A percentile compares a stretch with the other conserved stretches of the same genome.
These are phyloP conservation scores for Penicillium sp. DNA, from an alignment of 2,329 filamentous ascomycete species.

Conservation along the genomic window DNA sequence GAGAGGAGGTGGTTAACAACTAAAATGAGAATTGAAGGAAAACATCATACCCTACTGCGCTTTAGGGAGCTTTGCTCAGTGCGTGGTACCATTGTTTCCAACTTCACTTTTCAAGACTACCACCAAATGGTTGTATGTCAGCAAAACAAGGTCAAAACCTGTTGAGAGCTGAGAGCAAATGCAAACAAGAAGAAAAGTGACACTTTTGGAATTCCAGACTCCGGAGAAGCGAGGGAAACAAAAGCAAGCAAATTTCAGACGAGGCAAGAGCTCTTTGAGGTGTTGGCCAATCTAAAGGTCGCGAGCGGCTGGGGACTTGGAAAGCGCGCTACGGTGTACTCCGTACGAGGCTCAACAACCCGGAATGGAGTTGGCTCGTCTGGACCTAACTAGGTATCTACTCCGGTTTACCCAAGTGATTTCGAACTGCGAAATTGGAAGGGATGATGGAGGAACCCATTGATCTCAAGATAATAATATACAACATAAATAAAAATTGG, in stretches of 20 bases:
- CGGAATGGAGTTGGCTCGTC: not conserved
- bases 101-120: slow-evolving; percentile 11
- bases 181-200: not conserved
- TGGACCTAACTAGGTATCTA: not conserved
- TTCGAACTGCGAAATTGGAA: not conserved
- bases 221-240: not conserved
- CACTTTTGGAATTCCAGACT: not conserved
- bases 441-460: not conserved
- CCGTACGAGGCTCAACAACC: not conserved
- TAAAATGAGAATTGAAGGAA: slow-evolving; percentile 19
- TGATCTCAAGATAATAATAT: not conserved
- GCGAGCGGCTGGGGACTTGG: not conserved
- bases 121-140: too few relatives aligned
- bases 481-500: not conserved
- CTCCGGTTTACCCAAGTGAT: not conserved
- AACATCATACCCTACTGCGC: slow-evolving; percentile 67
- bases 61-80: slow-evolving; percentile 84
- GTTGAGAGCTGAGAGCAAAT: not conserved
- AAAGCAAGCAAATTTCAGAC: not conserved
- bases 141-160: not conserved
- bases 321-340: not conserved
- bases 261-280: not conserved
- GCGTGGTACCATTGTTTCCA: slow-evolving; percentile 49
- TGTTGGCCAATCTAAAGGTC: slow-evolving; percentile 4
- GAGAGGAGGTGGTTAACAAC: slow-evolving; percentile 31